Percentiles rank a stretch among this genome's conserved stretches.
These are phyloP conservation scores for Ustilago vetiveriae DNA, from an alignment of 1,284 basidiomycete species.

Conservation along the genomic window DNA sequence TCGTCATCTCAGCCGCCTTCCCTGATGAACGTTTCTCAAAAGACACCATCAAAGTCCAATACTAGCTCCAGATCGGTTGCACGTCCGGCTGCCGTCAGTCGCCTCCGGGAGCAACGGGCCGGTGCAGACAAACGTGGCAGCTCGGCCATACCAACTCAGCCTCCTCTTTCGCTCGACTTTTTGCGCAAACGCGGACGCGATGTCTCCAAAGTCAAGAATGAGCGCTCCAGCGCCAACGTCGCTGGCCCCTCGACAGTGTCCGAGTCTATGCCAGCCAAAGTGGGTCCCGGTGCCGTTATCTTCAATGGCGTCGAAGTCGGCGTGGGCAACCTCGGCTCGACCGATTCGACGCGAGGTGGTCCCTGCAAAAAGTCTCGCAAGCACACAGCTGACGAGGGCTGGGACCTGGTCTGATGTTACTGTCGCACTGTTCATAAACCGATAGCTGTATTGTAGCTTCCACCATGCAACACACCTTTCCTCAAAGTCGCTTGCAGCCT, in stretches of 20 bases:
- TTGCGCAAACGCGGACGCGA: conserved; percentile 38
- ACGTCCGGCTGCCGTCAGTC: conserved; percentile 4
- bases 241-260: background rate
- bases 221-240: background rate
- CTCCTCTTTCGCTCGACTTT: conserved; percentile 42
- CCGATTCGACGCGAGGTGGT: conserved; percentile 4
- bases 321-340: conserved; percentile 16
- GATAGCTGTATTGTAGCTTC: background rate
- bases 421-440: no score
- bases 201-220: conserved; percentile 12
- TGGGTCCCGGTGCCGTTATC: conserved; percentile 40
- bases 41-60: background rate
- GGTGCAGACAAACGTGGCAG: background rate
- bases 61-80: background rate
- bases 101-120: conserved; percentile 16
- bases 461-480: background rate
- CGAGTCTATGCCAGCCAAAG: conserved; percentile 9
- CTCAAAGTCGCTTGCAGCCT: no score
- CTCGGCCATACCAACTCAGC: conserved; percentile 2
- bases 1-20: background rate
- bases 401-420: conserved; percentile 34
- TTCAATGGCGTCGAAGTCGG: conserved; percentile 50
- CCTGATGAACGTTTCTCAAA: no score
- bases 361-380: conserved; percentile 15
- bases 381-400: conserved; percentile 28